phyloP scores from a whole-genome alignment of 2,329 filamentous ascomycete species.

The Curvularia lunata region DNA sequence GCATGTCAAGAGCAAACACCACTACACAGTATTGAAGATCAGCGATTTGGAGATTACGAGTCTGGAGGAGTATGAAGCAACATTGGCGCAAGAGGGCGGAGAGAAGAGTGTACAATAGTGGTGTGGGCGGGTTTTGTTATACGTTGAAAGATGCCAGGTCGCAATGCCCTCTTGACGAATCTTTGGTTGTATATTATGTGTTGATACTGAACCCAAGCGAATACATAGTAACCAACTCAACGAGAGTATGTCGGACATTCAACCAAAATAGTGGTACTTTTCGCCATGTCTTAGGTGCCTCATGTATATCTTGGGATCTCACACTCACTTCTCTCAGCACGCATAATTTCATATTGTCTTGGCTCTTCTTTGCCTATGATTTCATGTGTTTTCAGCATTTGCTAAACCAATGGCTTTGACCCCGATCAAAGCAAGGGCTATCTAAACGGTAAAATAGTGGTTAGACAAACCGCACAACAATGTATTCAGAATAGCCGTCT shows the following conservation, averaged over 20 bases:
- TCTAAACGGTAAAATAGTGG: too few species aligned
- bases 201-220: not conserved
- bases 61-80: constrained; percentile 59
- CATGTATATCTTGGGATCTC: too few species aligned
- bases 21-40: constrained; percentile 84
- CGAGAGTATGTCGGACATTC: not conserved
- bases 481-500: too few species aligned
- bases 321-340: too few species aligned
- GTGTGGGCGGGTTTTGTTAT: not conserved
- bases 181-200: not conserved
- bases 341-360: too few species aligned
- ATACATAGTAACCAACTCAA: not conserved
- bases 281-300: not conserved
- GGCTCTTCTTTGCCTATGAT: too few species aligned
- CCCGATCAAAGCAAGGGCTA: too few species aligned
- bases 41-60: constrained; percentile 76
- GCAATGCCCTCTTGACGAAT: not conserved
- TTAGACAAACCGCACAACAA: too few species aligned
- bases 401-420: too few species aligned
- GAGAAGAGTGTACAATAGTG: constrained; percentile 15
- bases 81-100: constrained; percentile 25
- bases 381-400: too few species aligned
- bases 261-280: not conserved
- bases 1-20: constrained; percentile 86
- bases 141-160: not conserved